Evolutionary conservation across 257 asterid genomes (phyloP).

Genomic region (Cordia subcordata): DNA sequence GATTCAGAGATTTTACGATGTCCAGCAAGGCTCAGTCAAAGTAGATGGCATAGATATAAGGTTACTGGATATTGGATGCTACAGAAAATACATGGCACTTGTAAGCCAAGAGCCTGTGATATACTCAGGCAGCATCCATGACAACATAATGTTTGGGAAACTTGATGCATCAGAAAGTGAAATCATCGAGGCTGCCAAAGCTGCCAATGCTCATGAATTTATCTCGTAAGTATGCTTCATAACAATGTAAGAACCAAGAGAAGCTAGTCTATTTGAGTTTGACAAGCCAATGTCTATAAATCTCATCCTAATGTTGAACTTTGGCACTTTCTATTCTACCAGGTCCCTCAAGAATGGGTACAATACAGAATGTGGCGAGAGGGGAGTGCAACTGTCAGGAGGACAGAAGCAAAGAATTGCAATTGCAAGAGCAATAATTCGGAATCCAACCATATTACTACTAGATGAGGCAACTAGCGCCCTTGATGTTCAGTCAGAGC

Average conservation of each 20-base stretch:
- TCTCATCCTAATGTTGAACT: background rate
- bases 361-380: slow-evolving; percentile 69
- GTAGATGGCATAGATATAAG: slow-evolving; percentile 65
- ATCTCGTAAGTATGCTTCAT: slow-evolving; percentile 47
- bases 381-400: slow-evolving; percentile 74
- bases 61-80: slow-evolving; percentile 52
- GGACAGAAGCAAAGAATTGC: slow-evolving; percentile 86
- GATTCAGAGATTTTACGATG: slow-evolving; percentile 73
- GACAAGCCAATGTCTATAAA: background rate
- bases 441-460: slow-evolving; percentile 51
- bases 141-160: slow-evolving; percentile 62
- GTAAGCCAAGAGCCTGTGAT: slow-evolving; percentile 87
- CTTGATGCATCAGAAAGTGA: slow-evolving; percentile 57
- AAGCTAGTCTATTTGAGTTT: no score
- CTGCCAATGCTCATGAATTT: slow-evolving; percentile 85
- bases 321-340: slow-evolving; percentile 9
- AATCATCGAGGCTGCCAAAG: slow-evolving; percentile 65
- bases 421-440: slow-evolving; percentile 70
- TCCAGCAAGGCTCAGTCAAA: slow-evolving; percentile 45
- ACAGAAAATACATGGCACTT: slow-evolving; percentile 61
- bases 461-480: slow-evolving; percentile 93
- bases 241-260: background rate
- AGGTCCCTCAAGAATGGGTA: slow-evolving; percentile 72
- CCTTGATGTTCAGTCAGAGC: slow-evolving; percentile 73
- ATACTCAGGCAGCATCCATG: slow-evolving; percentile 68